phyloP scores from a whole-genome alignment of 2,329 filamentous ascomycete species.

The Epichloe amarillans region DNA sequence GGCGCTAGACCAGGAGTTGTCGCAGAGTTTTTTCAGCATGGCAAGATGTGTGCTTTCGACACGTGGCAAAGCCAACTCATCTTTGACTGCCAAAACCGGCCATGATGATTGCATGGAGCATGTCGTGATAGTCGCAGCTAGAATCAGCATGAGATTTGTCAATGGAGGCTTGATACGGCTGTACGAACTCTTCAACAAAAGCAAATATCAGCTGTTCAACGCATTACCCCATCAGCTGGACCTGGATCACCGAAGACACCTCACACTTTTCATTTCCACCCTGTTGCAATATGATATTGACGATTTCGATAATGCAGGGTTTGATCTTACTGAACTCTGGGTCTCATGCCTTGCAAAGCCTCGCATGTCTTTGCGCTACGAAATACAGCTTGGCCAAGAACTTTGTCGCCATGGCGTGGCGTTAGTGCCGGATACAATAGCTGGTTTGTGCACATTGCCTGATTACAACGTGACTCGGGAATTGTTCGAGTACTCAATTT shows the following conservation, averaged over 20 bases:
- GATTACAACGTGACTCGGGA: conserved; percentile 35
- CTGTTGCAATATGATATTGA: conserved; percentile 33
- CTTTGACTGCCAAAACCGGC: conserved; percentile 9
- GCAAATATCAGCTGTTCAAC: conserved; percentile 38
- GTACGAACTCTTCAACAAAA: conserved; percentile 30
- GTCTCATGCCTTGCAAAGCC: conserved; percentile 38
- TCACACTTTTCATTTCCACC: conserved; percentile 37
- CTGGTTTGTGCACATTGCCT: conserved; percentile 24
- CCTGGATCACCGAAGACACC: conserved; percentile 28
- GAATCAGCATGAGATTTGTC: conserved; percentile 31
- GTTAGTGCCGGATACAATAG: conserved; percentile 28
- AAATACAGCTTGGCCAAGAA: conserved; percentile 34
- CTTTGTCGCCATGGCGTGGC: conserved; percentile 27
- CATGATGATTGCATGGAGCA: conserved; percentile 28
- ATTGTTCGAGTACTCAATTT: conserved; percentile 35
- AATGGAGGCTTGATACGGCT: conserved; percentile 30
- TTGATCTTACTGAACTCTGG: conserved; percentile 39
- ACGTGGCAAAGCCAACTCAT: conserved; percentile 6
- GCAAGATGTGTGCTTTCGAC: conserved; percentile 24
- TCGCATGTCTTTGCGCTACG: conserved; percentile 29
- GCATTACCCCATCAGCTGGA: conserved; percentile 25
- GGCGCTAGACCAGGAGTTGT: conserved; percentile 35
- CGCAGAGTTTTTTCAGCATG: conserved; percentile 34
- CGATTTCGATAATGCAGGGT: conserved; percentile 31
- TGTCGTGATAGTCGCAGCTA: conserved; percentile 30